These are phyloP conservation scores for Agastache rugosa DNA, from an alignment of 257 asterid species.

Conservation along the genomic window DNA sequence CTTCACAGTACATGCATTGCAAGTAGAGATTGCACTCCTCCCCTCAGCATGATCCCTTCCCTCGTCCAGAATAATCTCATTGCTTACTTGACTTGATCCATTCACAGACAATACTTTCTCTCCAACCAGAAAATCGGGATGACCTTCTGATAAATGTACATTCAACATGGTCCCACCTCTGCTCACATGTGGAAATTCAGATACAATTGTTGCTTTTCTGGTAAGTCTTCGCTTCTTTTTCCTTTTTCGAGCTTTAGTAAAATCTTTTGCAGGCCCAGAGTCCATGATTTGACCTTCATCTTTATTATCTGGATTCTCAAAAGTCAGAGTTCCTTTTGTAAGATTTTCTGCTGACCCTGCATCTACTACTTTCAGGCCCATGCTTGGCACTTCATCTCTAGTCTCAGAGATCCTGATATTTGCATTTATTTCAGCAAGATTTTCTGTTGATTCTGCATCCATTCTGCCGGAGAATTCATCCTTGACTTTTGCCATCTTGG, in stretches of 20 bases:
- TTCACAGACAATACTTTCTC: too few species aligned
- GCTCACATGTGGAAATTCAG: neutral
- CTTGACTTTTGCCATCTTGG: neutral
- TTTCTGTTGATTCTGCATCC: slow-evolving; percentile 10
- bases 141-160: neutral
- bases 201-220: slow-evolving; percentile 24
- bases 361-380: slow-evolving; percentile 9
- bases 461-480: neutral
- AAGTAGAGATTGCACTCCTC: slow-evolving; percentile 28
- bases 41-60: slow-evolving; percentile 35
- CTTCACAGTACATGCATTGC: slow-evolving; percentile 30
- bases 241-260: slow-evolving; percentile 11
- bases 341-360: slow-evolving; percentile 15
- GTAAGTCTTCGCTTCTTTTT: slow-evolving; percentile 14
- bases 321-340: slow-evolving; percentile 16
- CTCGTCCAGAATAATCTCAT: slow-evolving; percentile 12
- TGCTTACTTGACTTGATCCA: slow-evolving; percentile 23
- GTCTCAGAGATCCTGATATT: neutral
- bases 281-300: slow-evolving; percentile 22
- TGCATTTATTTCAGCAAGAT: slow-evolving; percentile 6
- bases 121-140: too few species aligned
- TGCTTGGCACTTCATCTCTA: slow-evolving; percentile 28
- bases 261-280: neutral
- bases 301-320: neutral
- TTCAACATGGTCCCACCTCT: neutral